Conservation (phyloP, 2,329 filamentous ascomycete species). For the Fusarium sp. region DNA sequence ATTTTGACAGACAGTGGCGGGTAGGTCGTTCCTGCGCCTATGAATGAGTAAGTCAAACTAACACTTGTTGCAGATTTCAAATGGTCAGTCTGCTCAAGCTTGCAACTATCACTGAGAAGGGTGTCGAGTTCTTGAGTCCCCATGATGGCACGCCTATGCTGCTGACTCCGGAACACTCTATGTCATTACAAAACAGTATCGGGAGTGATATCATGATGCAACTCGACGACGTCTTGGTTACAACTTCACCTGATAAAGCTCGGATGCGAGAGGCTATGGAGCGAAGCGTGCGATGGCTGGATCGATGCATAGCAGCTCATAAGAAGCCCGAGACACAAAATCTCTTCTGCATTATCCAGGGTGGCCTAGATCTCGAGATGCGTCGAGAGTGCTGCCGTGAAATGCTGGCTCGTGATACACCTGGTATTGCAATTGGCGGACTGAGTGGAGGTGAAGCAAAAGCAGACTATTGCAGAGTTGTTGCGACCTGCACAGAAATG, state of each 20-base stretch:
- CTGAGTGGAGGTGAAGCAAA: conserved; percentile 96
- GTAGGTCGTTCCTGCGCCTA: conserved; percentile 52
- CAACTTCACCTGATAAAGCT: conserved; percentile 87
- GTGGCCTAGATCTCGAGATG: conserved; percentile 89
- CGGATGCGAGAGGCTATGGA: conserved; percentile 97
- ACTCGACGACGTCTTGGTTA: conserved; percentile 96
- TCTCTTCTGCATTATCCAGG: conserved; percentile 98
- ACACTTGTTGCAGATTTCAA: conserved; percentile 75
- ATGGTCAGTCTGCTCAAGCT: conserved; percentile 98
- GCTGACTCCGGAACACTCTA: conserved; percentile 96
- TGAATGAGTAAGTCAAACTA: conserved; percentile 1
- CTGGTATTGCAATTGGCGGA: conserved; percentile 95
- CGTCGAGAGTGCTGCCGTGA: conserved; percentile 82
- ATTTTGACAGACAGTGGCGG: conserved; percentile 86
- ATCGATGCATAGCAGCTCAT: conserved; percentile 93
- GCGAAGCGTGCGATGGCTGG: conserved; percentile 93
- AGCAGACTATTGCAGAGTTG: conserved; percentile 89
- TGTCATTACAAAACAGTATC: conserved; percentile 94
- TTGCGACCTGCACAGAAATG: conserved; percentile 84
- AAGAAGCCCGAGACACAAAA: conserved; percentile 86
- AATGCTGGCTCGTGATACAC: conserved; percentile 92
- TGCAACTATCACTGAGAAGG: conserved; percentile 93
- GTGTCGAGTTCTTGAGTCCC: conserved; percentile 93
- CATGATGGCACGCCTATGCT: conserved; percentile 97
- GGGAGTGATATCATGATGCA: conserved; percentile 99